These are phyloP conservation scores for Aspergillus haitiensis DNA, from an alignment of 495 filamentous ascomycete genomes.

Conservation along the genomic window DNA sequence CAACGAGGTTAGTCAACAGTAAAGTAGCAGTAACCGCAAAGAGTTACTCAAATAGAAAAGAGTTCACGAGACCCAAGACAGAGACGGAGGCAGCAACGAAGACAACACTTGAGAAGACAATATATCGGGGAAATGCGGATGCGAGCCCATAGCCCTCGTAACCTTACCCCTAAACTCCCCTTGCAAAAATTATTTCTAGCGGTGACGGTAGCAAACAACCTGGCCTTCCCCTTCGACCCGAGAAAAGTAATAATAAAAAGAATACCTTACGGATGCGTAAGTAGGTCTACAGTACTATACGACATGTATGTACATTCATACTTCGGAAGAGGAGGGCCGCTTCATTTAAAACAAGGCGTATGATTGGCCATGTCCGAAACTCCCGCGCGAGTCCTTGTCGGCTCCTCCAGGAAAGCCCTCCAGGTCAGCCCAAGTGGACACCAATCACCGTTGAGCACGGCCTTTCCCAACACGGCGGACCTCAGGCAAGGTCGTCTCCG, in stretches of 20 bases:
- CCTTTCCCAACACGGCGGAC: slow-evolving; percentile 18
- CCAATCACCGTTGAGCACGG: slow-evolving; percentile 24
- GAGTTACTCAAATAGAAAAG: slow-evolving; percentile 19
- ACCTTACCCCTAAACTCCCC: slow-evolving; percentile 1
- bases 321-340: too few relatives aligned
- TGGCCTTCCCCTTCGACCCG: too few relatives aligned
- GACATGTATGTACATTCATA: too few relatives aligned
- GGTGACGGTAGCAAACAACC: slow-evolving; percentile 6
- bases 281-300: neutral
- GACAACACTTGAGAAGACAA: slow-evolving; percentile 4
- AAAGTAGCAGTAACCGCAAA: neutral
- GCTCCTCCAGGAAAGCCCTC: slow-evolving; percentile 5
- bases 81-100: neutral
- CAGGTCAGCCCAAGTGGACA: slow-evolving; percentile 8
- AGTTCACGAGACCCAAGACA: slow-evolving; percentile 23
- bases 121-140: slow-evolving; percentile 4
- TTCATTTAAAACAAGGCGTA: too few relatives aligned
- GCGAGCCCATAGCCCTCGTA: neutral
- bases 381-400: slow-evolving; percentile 3
- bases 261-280: too few relatives aligned
- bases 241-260: too few relatives aligned
- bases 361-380: neutral
- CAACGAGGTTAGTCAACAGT: neutral
- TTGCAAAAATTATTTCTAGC: slow-evolving; percentile 13
- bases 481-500: slow-evolving; percentile 13